Evolutionary conservation across 371 early-diverging fungal genomes (phyloP).

Genomic region (Mortierella sp.): DNA sequence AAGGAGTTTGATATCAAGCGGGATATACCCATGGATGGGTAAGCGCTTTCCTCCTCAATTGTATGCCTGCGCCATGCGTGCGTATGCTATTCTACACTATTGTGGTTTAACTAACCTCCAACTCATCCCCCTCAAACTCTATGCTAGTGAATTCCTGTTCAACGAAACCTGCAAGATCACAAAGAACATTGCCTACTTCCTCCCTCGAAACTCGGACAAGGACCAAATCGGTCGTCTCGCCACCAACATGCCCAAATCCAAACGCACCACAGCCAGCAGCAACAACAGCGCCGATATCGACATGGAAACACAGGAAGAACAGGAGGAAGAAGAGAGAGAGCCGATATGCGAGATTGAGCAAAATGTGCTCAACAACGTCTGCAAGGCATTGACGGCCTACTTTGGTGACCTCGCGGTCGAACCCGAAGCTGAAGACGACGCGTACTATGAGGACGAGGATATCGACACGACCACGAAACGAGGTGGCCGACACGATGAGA

Average conservation of each 20-base stretch:
- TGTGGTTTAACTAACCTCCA: neutral
- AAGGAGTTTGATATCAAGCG: slow-evolving; percentile 74
- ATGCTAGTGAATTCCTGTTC: slow-evolving; percentile 74
- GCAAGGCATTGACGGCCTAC: slow-evolving; percentile 55
- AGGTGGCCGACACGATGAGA: neutral
- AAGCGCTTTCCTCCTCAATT: slow-evolving; percentile 42
- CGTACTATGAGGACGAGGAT: slow-evolving; percentile 6
- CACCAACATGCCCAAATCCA: neutral
- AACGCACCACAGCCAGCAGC: neutral
- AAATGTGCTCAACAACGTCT: slow-evolving; percentile 44
- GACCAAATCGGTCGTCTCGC: slow-evolving; percentile 63
- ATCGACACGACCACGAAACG: neutral
- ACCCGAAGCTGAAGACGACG: neutral
- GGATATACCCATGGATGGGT: slow-evolving; percentile 86
- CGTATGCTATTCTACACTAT: neutral
- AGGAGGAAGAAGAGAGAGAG: neutral
- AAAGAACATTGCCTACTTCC: slow-evolving; percentile 83
- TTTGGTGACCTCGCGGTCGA: slow-evolving; percentile 41
- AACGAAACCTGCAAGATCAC: slow-evolving; percentile 75
- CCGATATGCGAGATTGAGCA: slow-evolving; percentile 43
- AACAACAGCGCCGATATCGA: neutral
- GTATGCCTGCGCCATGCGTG: too few relatives aligned
- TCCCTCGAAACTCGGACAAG: slow-evolving; percentile 85
- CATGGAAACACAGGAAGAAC: neutral
- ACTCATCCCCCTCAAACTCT: too few relatives aligned